Evolutionary conservation across 2,329 filamentous ascomycete genomes (phyloP).

Genomic region (Fusarium aywerte): DNA sequence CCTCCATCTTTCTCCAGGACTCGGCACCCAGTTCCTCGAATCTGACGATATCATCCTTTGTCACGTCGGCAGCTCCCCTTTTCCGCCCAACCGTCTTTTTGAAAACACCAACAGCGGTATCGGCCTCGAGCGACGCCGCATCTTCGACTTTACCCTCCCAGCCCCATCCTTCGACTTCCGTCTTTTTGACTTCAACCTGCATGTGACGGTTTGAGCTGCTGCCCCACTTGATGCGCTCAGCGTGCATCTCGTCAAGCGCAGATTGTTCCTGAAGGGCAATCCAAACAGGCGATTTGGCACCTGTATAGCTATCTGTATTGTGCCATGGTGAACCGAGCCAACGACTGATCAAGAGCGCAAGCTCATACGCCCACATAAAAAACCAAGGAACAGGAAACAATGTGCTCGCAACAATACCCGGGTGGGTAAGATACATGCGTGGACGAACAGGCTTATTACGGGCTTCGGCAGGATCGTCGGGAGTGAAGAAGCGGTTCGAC

Average conservation of each 20-base stretch:
- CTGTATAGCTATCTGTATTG: slow-evolving; percentile 77
- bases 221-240: slow-evolving; percentile 82
- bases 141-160: slow-evolving; percentile 69
- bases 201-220: slow-evolving; percentile 72
- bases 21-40: slow-evolving; percentile 71
- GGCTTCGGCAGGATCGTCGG: slow-evolving; percentile 38
- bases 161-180: slow-evolving; percentile 90
- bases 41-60: slow-evolving; percentile 66
- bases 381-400: slow-evolving; percentile 80
- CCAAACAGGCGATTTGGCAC: slow-evolving; percentile 81
- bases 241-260: slow-evolving; percentile 66
- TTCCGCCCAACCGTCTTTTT: slow-evolving; percentile 68
- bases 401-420: slow-evolving; percentile 84
- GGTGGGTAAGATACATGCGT: slow-evolving; percentile 82
- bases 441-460: slow-evolving; percentile 56
- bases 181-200: slow-evolving; percentile 72
- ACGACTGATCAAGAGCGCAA: slow-evolving; percentile 76
- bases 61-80: slow-evolving; percentile 67
- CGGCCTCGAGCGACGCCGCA: slow-evolving; percentile 55
- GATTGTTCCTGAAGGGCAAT: slow-evolving; percentile 75
- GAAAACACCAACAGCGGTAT: slow-evolving; percentile 59
- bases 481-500: slow-evolving; percentile 66
- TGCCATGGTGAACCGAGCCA: slow-evolving; percentile 92
- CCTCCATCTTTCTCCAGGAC: slow-evolving; percentile 79
- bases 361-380: slow-evolving; percentile 75